Evolutionary conservation across 139 green algal species (phyloP), one percentile per base, ranked within the genome.

Genomic region (Micractinium sp.): DNA sequence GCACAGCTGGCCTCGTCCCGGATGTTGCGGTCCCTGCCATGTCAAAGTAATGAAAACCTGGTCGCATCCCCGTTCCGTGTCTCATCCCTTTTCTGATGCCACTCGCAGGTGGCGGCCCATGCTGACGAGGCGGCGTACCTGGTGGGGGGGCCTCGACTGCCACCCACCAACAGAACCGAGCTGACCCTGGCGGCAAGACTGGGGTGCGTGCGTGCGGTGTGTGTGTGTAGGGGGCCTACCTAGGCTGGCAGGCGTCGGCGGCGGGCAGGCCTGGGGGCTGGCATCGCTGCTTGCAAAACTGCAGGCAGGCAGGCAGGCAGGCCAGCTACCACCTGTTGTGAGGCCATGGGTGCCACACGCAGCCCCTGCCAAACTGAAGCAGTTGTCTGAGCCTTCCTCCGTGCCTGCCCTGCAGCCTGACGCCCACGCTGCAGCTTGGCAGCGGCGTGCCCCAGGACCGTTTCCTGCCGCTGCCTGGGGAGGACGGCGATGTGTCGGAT

Each of bases 81-180:
- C n/a, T n/a, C n/a, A n/a, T n/a, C n/a, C n/a, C n/a, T 9, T 56
- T 56, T 9, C 47, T 56, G 9, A 5, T 56, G 47, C 47, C 47
- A 56, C 47, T 5, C 36, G 5, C 76, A 85, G 80, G 80, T 85
- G 31, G 80, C 80, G 13, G 80, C 80, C 22, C 80, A 85, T 53
- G 29, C 80, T 15, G 20, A 85, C 25, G 80, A 85, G 53, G 39
- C 61, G 29, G 47, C 31, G 1, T 69, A 29, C 16, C 80, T 85
- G 27, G 39, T 83, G 39, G 77, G 77, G 38, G 15, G 29, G 13
- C 35, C 25, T 16, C 77, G 20, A 0, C 22, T 27, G 39, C 77
- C 38, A 1, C n/a, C 77, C 25, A 27, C 77, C 25, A 83, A 61
- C 35, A n/a, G 27, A 1, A 53, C 35, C 74, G 0, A 35, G 14